Evolutionary conservation across 306 rosid genomes (phyloP).

Genomic region (Prunus padus): DNA sequence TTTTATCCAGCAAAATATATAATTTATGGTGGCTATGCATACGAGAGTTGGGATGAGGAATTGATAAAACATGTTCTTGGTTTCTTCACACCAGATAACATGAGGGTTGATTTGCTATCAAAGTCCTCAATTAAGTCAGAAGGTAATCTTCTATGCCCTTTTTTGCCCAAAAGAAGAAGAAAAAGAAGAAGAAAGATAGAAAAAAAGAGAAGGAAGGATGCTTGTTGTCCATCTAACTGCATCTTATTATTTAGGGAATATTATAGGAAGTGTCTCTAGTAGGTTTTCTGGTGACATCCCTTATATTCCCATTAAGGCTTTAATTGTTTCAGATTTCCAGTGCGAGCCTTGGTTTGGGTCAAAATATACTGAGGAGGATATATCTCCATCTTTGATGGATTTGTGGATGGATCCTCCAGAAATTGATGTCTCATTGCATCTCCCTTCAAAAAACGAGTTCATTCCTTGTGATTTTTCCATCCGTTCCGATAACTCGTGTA

Average conservation of each 20-base stretch:
- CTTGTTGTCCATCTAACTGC: not conserved
- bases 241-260: not conserved
- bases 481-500: conserved; percentile 36
- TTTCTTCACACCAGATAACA: conserved; percentile 86
- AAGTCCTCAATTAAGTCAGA: conserved; percentile 53
- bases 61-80: conserved; percentile 61
- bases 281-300: not conserved
- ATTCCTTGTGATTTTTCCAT: conserved; percentile 89
- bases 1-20: conserved; percentile 77
- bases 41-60: conserved; percentile 78
- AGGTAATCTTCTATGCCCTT: conserved; percentile 38
- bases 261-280: not conserved
- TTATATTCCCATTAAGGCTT: not conserved
- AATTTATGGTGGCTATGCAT: conserved; percentile 78
- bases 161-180: not conserved
- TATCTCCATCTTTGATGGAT: conserved; percentile 63
- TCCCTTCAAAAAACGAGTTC: conserved; percentile 87
- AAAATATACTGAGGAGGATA: conserved; percentile 65
- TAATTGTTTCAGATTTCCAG: conserved; percentile 51
- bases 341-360: conserved; percentile 96
- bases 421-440: conserved; percentile 68
- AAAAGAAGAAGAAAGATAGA: not conserved
- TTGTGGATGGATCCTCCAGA: conserved; percentile 80
- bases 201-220: not conserved
- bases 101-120: conserved; percentile 85